A percentile compares a stretch with the other conserved stretches of the same genome.
Conservation (phyloP, 2,329 filamentous ascomycete species). For the Colletotrichum karsti region DNA sequence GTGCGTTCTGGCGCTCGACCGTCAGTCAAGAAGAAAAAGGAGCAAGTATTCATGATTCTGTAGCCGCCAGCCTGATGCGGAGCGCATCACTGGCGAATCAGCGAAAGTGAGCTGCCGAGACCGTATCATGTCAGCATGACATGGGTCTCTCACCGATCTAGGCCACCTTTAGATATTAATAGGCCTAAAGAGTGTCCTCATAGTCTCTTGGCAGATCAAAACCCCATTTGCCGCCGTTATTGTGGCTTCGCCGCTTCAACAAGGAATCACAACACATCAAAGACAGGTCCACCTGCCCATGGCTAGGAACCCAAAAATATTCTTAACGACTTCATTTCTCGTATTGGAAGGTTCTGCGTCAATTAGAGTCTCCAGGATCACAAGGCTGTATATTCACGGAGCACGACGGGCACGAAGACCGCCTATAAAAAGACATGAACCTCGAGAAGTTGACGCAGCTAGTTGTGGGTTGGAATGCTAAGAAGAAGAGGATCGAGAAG, state of each 20-base stretch:
- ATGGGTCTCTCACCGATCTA: too few relatives aligned
- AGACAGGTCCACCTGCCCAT: not conserved
- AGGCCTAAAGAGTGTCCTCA: too few relatives aligned
- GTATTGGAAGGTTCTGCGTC: not conserved
- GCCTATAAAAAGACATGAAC: not conserved
- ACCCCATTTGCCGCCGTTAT: not conserved
- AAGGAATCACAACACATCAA: not conserved
- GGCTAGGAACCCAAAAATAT: not conserved
- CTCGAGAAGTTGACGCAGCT: not conserved
- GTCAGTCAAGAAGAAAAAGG: too few relatives aligned
- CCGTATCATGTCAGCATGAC: too few relatives aligned
- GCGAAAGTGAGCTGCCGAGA: too few relatives aligned
- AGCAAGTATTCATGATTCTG: too few relatives aligned
- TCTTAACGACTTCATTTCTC: not conserved
- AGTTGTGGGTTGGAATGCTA: not conserved
- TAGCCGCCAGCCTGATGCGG: too few relatives aligned
- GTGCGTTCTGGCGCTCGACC: too few relatives aligned
- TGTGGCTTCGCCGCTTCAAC: too few relatives aligned
- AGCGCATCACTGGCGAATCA: too few relatives aligned
- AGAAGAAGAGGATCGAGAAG: not conserved
- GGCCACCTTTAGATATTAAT: too few relatives aligned
- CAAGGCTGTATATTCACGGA: not conserved
- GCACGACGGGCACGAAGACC: not conserved
- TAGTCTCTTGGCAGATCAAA: not conserved
- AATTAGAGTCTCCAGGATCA: not conserved